These are phyloP conservation scores for Curvularia lunata DNA, from an alignment of 2,329 filamentous ascomycete genomes.

Conservation along the genomic window DNA sequence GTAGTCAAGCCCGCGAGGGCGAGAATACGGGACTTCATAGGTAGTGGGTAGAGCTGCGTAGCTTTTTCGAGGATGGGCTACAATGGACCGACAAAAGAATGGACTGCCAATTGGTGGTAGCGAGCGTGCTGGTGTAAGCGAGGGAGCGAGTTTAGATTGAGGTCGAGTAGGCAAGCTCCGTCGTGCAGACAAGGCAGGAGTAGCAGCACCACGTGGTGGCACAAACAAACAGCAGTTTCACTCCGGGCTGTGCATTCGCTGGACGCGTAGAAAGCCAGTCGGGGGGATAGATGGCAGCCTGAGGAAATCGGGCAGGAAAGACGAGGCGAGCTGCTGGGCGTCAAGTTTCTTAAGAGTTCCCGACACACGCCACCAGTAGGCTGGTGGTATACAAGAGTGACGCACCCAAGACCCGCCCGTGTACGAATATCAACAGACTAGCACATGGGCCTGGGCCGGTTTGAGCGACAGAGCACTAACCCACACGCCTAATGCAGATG, in stretches of 20 bases:
- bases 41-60: slow-evolving; percentile 13
- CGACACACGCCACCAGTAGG: slow-evolving; percentile 12
- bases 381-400: slow-evolving; percentile 21
- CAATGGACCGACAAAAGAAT: slow-evolving; percentile 3
- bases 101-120: background rate
- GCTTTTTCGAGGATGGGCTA: background rate
- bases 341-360: slow-evolving; percentile 7
- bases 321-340: slow-evolving; percentile 3
- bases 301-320: background rate
- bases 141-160: background rate
- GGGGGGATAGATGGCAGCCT: background rate
- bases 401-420: slow-evolving; percentile 29
- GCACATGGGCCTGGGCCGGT: slow-evolving; percentile 28
- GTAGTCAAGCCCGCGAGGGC: slow-evolving; percentile 32
- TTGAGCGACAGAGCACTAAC: slow-evolving; percentile 30
- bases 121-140: background rate
- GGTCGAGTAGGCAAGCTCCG: background rate
- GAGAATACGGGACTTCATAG: slow-evolving; percentile 35
- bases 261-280: background rate
- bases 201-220: background rate
- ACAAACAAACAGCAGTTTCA: slow-evolving; percentile 5
- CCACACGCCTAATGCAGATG: slow-evolving; percentile 31
- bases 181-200: background rate
- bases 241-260: background rate
- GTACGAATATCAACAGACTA: slow-evolving; percentile 36